Conservation (phyloP, 371 early-diverging fungal genomes). For the Mortierella sp. region DNA sequence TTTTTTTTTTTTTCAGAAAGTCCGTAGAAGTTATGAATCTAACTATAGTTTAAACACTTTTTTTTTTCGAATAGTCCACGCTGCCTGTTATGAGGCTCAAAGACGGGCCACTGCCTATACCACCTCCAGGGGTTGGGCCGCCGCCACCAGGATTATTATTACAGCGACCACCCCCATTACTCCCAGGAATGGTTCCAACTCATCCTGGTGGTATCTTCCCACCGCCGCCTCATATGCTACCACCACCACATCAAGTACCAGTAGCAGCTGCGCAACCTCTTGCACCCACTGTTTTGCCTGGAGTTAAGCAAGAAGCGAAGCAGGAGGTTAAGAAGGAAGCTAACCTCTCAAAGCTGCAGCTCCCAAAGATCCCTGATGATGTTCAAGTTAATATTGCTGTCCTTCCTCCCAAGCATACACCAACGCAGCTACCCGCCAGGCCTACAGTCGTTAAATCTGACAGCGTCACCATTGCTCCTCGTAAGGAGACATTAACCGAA, state of each 20-base stretch:
- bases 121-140: constrained; percentile 53
- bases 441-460: constrained; percentile 45
- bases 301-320: constrained; percentile 22
- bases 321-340: constrained; percentile 37
- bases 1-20: background rate
- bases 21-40: background rate
- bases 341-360: constrained; percentile 35
- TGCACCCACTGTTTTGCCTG: constrained; percentile 8
- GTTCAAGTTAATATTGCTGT: constrained; percentile 35
- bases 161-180: constrained; percentile 29
- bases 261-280: constrained; percentile 15
- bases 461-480: constrained; percentile 21
- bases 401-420: constrained; percentile 38
- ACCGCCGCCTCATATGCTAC: constrained; percentile 21
- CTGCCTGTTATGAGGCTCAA: constrained; percentile 38
- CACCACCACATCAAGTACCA: constrained; percentile 19
- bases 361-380: constrained; percentile 37
- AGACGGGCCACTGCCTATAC: constrained; percentile 48
- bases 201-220: constrained; percentile 29
- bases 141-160: constrained; percentile 51
- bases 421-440: constrained; percentile 34
- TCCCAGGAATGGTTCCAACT: constrained; percentile 41
- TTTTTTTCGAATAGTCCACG: constrained; percentile 12
- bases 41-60: background rate
- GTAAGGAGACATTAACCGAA: constrained; percentile 15